phyloP scores from a whole-genome alignment of 1,139 yeast genomes.

The Debaryomyces coudertii region DNA sequence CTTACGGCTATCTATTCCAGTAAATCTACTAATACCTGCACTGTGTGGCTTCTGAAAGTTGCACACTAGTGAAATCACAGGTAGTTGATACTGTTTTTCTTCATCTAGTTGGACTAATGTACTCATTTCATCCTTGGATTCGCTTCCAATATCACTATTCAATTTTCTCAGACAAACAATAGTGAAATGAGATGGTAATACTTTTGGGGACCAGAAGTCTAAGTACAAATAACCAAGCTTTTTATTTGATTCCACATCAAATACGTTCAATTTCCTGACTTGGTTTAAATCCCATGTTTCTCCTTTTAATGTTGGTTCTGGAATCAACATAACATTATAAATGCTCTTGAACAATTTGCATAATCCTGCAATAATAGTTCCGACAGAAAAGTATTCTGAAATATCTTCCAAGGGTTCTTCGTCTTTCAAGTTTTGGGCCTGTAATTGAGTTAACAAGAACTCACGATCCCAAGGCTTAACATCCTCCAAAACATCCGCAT shows the following conservation, averaged over 20 bases:
- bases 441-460: slow-evolving; percentile 45
- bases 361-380: slow-evolving; percentile 84
- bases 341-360: slow-evolving; percentile 68
- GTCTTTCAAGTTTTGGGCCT: slow-evolving; percentile 15
- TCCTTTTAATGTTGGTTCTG: slow-evolving; percentile 64
- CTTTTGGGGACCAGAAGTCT: slow-evolving; percentile 52
- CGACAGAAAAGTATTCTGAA: slow-evolving; percentile 74
- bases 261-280: slow-evolving; percentile 79
- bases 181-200: slow-evolving; percentile 89
- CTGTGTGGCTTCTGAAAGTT: slow-evolving; percentile 59
- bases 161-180: slow-evolving; percentile 84
- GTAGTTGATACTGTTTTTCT: slow-evolving; percentile 66
- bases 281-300: slow-evolving; percentile 88
- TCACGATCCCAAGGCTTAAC: slow-evolving; percentile 94
- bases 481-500: slow-evolving; percentile 45
- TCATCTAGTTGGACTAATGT: slow-evolving; percentile 57
- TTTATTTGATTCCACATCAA: slow-evolving; percentile 30
- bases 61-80: slow-evolving; percentile 87
- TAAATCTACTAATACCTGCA: slow-evolving; percentile 27
- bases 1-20: slow-evolving; percentile 26
- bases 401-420: slow-evolving; percentile 41
- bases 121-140: slow-evolving; percentile 32
- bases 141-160: slow-evolving; percentile 34
- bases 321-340: slow-evolving; percentile 76
- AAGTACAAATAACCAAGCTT: slow-evolving; percentile 45